These are phyloP conservation scores for Daldinia vernicosa DNA, from an alignment of 495 filamentous ascomycete species.

Conservation along the genomic window DNA sequence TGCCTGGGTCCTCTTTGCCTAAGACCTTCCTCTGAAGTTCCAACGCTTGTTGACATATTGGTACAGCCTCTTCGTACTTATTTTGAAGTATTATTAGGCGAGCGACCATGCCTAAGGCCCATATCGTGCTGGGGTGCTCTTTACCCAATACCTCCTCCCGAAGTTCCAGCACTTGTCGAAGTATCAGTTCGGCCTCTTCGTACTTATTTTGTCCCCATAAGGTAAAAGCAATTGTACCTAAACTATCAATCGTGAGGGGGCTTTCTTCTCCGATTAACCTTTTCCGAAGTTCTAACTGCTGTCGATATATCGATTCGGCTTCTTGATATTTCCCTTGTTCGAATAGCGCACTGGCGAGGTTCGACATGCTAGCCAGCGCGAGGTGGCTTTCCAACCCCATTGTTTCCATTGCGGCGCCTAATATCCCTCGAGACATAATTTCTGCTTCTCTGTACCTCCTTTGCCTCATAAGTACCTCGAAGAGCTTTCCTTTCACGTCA, in stretches of 20 bases:
- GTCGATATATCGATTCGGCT: background rate
- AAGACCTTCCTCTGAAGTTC: constrained; percentile 16
- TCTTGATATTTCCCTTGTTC: constrained; percentile 16
- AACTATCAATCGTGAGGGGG: too few species aligned
- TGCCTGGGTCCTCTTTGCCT: constrained; percentile 17
- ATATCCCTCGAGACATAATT: constrained; percentile 16
- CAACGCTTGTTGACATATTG: constrained; percentile 6
- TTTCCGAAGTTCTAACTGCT: too few species aligned
- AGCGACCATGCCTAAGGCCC: too few species aligned
- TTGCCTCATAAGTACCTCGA: background rate
- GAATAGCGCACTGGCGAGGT: constrained; percentile 15
- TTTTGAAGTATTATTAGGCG: too few species aligned
- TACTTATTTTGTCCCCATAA: too few species aligned
- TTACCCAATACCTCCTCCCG: constrained; percentile 10
- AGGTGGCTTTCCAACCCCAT: constrained; percentile 6
- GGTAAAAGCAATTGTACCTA: too few species aligned
- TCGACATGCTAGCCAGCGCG: constrained; percentile 17
- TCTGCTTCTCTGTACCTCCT: constrained; percentile 18
- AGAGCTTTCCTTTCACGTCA: background rate
- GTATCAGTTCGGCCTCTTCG: constrained; percentile 31
- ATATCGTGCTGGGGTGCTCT: constrained; percentile 22
- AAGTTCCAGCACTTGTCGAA: constrained; percentile 22
- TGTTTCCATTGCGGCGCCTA: background rate
- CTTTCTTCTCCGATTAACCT: too few species aligned
- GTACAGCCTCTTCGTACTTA: background rate